These are phyloP conservation scores for Globisporangium sylvaticum DNA, from an alignment of 352 stramenopile genomes.

Conservation along the genomic window DNA sequence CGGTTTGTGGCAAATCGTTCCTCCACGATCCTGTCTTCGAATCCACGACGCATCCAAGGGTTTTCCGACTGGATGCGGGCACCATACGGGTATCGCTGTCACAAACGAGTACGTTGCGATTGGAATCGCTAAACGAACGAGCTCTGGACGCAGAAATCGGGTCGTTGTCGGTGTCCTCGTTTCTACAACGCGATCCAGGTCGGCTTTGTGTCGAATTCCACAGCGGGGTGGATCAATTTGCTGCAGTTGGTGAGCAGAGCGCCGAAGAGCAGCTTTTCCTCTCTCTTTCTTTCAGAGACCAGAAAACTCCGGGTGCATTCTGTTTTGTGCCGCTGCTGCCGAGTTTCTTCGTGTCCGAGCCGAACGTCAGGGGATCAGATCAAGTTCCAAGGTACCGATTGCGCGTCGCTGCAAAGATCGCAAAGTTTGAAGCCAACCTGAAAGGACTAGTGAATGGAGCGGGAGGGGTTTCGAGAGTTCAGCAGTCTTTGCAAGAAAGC, in stretches of 20 bases:
- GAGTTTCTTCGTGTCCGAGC: not conserved
- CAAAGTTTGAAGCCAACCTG: slow-evolving; percentile 9
- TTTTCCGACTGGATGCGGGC: slow-evolving; percentile 35
- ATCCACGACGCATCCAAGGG: not conserved
- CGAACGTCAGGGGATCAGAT: not conserved
- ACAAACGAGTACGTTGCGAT: slow-evolving; percentile 16
- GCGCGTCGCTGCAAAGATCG: not conserved
- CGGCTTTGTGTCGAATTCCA: slow-evolving; percentile 5
- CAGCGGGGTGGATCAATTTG: slow-evolving; percentile 1
- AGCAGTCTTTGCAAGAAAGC: not conserved
- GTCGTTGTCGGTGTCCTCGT: slow-evolving; percentile 14
- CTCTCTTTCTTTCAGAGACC: slow-evolving; percentile 4
- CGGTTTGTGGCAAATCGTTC: not conserved
- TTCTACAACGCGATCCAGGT: not conserved
- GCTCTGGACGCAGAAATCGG: slow-evolving; percentile 15
- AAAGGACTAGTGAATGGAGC: not conserved
- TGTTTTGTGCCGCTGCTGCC: slow-evolving; percentile 12
- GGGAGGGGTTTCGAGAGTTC: not conserved
- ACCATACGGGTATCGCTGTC: slow-evolving; percentile 16
- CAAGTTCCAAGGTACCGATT: slow-evolving; percentile 6
- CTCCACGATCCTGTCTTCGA: not conserved
- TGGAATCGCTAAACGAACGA: slow-evolving; percentile 28
- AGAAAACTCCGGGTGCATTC: not conserved
- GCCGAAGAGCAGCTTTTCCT: slow-evolving; percentile 2
- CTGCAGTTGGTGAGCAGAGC: not conserved